Base-by-base conservation (phyloP, 1,139 yeast genomes). In the Blastobotrys serpentis region DNA sequence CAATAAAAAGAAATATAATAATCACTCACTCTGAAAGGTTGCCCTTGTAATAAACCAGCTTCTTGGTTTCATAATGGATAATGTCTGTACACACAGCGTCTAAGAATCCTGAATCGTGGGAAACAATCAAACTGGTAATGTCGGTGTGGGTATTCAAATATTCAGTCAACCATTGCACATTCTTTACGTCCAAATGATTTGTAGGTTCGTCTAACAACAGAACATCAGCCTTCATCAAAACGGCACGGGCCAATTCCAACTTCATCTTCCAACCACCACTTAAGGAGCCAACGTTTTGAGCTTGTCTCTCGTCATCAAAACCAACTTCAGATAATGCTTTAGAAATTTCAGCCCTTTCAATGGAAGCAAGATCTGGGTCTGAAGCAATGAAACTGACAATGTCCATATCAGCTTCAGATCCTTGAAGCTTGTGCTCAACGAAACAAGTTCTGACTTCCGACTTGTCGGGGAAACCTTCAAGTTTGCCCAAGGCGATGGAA, bases 241-340 rank as follows among this genome's bases (percentile, higher is more conserved):
- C 90, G 43, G 98, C 98, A 74, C 98, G 85, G 16, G 98, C 98
- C 64, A 92, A 77, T 70, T 90, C 98, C 58, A 92, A 79, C 74
- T 92, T 92, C 98, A 92, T 92, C 73, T 92, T 92, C 97, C 97
- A 89, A 67, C 98, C 98, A 70, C 98, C 98, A 51, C 97, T 88
- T 56, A 92, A 76, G 1, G 98, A 86, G 40, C 97, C 96, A 53
- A 92, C 97, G 47, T 87, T 79, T 71, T 90, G 97, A 29, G 78
- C 76, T 63, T 95, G 79, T 74, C 97, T 81, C 65, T 85, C 94
- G 46, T 85, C 92, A 55, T 94, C 84, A 69, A 92, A 92, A 2
- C 98, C 98, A 66, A 92, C 98, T 48, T 80, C 81, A 44, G 72
- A 79, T 55, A 92, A 77, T 23, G 96, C 97, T 1, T 66, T 67